Base-by-base conservation (phyloP, 208 protist species). In the Leishmania lainsoni region DNA sequence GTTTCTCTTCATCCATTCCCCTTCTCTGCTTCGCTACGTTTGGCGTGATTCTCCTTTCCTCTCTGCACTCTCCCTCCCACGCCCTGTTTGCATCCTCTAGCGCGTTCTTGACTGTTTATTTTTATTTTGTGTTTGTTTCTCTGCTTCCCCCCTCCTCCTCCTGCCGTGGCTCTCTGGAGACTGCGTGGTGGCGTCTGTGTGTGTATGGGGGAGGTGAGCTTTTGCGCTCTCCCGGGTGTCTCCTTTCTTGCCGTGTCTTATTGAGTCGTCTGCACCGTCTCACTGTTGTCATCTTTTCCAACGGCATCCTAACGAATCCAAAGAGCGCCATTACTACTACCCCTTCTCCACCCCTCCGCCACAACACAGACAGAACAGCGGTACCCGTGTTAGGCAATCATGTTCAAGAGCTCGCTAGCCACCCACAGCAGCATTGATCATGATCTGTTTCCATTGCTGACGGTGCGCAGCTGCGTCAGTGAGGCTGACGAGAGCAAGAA, bases 401-500 rank as follows among this genome's bases (percentile, higher is more conserved):
- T 92, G 86, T 86, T 89, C 59, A 82, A 79, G 52, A 92, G 81
- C 5, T 90, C 89, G 5, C 59, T 92, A 6, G 73, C 84, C 16
- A 83, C 84, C 8, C 82, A 85, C 45, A 85, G 79, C 39, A 81
- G 79, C 22, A 80, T 90, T 35, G 89, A 92, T 32, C 59, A 81
- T 42, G 88, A 90, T 20, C 79, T 93, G n/a, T 97, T 97, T 73
- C 93, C 93, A 10, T 83, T 95, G 68, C 83, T 95, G 42, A 89
- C 75, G 26, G 77, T 97, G 3, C 90, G 88, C 16, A 90, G 78
- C 77, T 97, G 93, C 78, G 80, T 93, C 49, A 97, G 93, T 72
- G 91, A 97, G 80, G 90, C 89, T 0, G 81, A 86, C 52, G 91
- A 94, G 49, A 97, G 93, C 84, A 70, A 69, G 26, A 97, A 97